Base-by-base conservation (phyloP, 1,139 yeast species). In the Geotrichum reessii region DNA sequence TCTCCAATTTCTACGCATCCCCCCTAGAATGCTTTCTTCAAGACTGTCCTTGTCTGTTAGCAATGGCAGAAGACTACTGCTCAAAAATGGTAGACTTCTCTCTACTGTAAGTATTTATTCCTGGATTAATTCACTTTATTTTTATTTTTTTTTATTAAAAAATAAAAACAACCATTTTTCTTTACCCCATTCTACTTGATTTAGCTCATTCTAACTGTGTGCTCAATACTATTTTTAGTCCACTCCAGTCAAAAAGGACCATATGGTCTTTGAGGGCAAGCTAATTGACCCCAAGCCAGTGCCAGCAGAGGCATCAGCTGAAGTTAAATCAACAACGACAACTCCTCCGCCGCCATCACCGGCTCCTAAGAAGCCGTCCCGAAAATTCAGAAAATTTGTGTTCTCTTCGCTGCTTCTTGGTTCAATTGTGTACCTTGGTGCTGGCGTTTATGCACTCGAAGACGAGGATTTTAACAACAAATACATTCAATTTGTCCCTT, bases 401-500 rank as follows among this genome's bases (percentile, higher is more conserved):
- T 55, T 71, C 6, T 55, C 64, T 19, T 58, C 73, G 44, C 57
- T 69, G 4, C 55, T 66, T 12, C 58, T 68, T 12, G 66, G 68
- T 4, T 66, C 67, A 7, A 66, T 65, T 9, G 63, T 66, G 9
- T 74, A 71, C 56, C 75, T 71, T 17, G 76, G 71, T n/a, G 77
- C 76, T 9, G 72, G 73, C 22, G 74, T 69, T 66, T 70, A 68
- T 61, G 64, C 79, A 17, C 64, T 74, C 46, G 63, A 69, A 49
- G 67, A 73, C 62, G 79, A 76, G 63, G 65, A 66, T 25, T 71
- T 75, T 65, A 75, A 73, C 64, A 77, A 75, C 61, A 63, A 76
- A 46, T 84, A 83, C 70, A 75, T 82, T 27, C 84, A 83, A 61
- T 80, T 80, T 61, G 79, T 85, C 48, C 92, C 92, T 24, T 76